A percentile compares a stretch with the other conserved stretches of the same genome.
phyloP scores from a whole-genome alignment of 768 basidiomycete genomes.

The Termitomyces sp. region DNA sequence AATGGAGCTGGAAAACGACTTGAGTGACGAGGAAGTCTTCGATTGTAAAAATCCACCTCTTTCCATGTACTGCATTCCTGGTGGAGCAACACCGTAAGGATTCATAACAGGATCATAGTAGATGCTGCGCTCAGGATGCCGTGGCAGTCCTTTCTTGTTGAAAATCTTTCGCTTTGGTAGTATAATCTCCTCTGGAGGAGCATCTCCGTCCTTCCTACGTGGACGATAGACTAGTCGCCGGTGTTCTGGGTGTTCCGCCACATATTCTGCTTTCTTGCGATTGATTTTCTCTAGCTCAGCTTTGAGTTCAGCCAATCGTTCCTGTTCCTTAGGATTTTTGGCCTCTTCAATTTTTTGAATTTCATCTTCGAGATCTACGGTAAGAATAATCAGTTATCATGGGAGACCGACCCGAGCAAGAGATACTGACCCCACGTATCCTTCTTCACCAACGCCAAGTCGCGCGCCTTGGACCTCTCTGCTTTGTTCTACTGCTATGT shows the following conservation, averaged over 20 bases:
- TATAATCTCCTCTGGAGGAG: slow-evolving; percentile 31
- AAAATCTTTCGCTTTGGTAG: slow-evolving; percentile 60
- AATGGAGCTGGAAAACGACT: slow-evolving; percentile 38
- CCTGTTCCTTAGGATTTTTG: slow-evolving; percentile 42
- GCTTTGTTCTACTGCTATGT: slow-evolving; percentile 82
- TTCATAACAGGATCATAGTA: slow-evolving; percentile 95
- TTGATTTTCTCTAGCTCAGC: slow-evolving; percentile 74
- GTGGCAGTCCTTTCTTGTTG: slow-evolving; percentile 77
- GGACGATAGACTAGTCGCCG: slow-evolving; percentile 74
- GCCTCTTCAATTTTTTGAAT: slow-evolving; percentile 60
- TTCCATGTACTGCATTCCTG: slow-evolving; percentile 95
- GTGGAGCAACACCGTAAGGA: slow-evolving; percentile 88
- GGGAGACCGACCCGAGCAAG: background rate
- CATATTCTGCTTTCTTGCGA: slow-evolving; percentile 87
- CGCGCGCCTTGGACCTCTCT: slow-evolving; percentile 72
- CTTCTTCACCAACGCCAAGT: slow-evolving; percentile 91
- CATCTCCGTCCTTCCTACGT: slow-evolving; percentile 41
- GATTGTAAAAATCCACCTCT: slow-evolving; percentile 54
- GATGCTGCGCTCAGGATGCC: slow-evolving; percentile 87
- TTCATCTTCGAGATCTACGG: slow-evolving; percentile 74
- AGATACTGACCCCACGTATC: slow-evolving; percentile 68
- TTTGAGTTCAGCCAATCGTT: slow-evolving; percentile 67
- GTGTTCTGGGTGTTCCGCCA: slow-evolving; percentile 91
- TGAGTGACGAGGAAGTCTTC: background rate
- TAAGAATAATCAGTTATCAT: background rate